phyloP scores from a whole-genome alignment of 2,329 filamentous ascomycete species.

The Ophiostoma sp. region DNA sequence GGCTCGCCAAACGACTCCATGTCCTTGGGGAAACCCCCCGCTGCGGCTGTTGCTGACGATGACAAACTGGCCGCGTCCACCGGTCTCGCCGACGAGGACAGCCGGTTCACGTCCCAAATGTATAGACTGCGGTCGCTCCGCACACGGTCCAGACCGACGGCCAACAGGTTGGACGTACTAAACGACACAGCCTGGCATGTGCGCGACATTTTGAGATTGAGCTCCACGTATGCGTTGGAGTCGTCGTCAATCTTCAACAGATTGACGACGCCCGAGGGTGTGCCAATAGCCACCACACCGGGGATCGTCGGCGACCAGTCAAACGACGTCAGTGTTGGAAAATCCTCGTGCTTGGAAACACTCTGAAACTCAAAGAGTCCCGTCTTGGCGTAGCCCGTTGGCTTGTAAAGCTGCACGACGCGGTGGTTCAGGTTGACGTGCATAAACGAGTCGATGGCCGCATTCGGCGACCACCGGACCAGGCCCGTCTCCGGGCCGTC shows the following conservation, averaged over 20 bases:
- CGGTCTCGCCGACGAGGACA: conserved; percentile 45
- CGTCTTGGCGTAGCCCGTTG: conserved; percentile 58
- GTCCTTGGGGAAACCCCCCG: conserved; percentile 52
- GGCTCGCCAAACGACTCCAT: conserved; percentile 56
- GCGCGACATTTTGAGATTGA: conserved; percentile 72
- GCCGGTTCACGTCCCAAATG: conserved; percentile 74
- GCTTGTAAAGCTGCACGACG: conserved; percentile 63
- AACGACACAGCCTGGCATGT: conserved; percentile 82
- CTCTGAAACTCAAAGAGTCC: conserved; percentile 60
- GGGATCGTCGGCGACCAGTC: conserved; percentile 65
- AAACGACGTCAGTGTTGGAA: conserved; percentile 64
- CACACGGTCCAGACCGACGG: conserved; percentile 77
- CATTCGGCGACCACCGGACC: conserved; percentile 66
- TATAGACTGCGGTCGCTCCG: conserved; percentile 80
- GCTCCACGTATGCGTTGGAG: conserved; percentile 63
- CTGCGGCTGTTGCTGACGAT: conserved; percentile 25
- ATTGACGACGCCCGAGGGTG: conserved; percentile 72
- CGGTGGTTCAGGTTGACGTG: conserved; percentile 66
- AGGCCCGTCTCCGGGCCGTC: conserved; percentile 63
- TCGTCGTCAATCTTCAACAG: conserved; percentile 71
- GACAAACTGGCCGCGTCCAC: not conserved
- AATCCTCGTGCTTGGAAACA: conserved; percentile 61
- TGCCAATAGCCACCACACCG: conserved; percentile 72
- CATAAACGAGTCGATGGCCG: conserved; percentile 60
- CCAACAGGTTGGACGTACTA: conserved; percentile 69